A percentile compares a stretch with the other conserved stretches of the same genome.
These are phyloP conservation scores for Taxillus chinensis DNA, from an alignment of 164 flowering plant species.

Conservation along the genomic window DNA sequence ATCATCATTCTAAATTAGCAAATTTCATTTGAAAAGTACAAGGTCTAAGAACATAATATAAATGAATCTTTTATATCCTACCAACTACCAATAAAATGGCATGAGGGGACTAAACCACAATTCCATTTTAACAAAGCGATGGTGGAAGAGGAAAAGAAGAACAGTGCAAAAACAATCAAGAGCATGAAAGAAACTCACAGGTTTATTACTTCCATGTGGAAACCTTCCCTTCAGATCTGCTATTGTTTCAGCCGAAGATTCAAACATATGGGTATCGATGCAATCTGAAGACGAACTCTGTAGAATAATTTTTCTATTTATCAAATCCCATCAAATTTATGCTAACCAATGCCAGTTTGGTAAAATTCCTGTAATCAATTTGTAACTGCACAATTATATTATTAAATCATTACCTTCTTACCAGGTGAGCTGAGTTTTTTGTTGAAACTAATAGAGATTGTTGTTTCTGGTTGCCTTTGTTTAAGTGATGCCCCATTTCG, in stretches of 20 bases:
- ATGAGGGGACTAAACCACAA: too few relatives aligned
- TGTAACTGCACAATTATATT: not conserved
- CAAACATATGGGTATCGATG: conserved; percentile 12
- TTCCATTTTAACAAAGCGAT: not conserved
- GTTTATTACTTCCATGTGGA: conserved; percentile 11
- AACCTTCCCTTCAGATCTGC: conserved; percentile 1
- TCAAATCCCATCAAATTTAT: not conserved
- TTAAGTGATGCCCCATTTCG: conserved; percentile 26
- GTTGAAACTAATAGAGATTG: conserved; percentile 27
- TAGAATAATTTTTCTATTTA: not conserved
- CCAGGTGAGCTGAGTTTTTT: conserved; percentile 15
- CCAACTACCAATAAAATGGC: too few relatives aligned
- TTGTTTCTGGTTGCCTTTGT: conserved; percentile 17
- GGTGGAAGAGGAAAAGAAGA: not conserved
- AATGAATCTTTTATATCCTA: too few relatives aligned
- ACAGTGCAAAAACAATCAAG: not conserved
- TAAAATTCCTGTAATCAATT: not conserved
- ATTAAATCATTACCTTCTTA: conserved; percentile 29
- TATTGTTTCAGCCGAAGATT: conserved; percentile 15
- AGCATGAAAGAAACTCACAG: conserved; percentile 19
- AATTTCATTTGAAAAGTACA: too few relatives aligned
- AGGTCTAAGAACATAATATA: too few relatives aligned
- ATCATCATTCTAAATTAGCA: too few relatives aligned
- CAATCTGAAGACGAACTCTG: conserved; percentile 20
- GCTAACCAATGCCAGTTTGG: not conserved